Conservation (phyloP, 768 basidiomycete species). For the Amanita jacksonii region DNA sequence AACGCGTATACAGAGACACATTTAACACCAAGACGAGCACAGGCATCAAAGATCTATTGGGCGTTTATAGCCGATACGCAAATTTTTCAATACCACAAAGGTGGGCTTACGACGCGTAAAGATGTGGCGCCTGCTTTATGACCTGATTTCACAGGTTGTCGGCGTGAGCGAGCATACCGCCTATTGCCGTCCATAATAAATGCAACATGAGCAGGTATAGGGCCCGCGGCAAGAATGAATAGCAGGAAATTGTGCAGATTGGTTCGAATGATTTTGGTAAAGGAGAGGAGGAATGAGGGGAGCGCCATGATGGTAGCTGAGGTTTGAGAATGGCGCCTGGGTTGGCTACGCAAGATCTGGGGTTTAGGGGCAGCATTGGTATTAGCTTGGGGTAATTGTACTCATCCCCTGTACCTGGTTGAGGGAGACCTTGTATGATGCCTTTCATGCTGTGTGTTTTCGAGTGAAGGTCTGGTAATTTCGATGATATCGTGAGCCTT, state of each 20-base stretch:
- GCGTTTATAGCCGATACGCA: no score
- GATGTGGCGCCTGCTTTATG: conserved; percentile 80
- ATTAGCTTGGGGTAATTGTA: conserved; percentile 69
- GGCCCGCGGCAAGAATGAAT: conserved; percentile 65
- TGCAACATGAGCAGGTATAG: conserved; percentile 82
- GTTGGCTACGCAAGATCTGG: background rate
- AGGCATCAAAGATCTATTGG: conserved; percentile 88
- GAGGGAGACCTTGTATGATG: conserved; percentile 85
- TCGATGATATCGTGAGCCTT: conserved; percentile 92
- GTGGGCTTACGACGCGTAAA: conserved; percentile 55
- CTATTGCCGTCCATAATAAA: conserved; percentile 99
- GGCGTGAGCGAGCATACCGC: conserved; percentile 68
- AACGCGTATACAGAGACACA: conserved; percentile 96
- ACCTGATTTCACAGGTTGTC: conserved; percentile 60
- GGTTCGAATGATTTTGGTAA: background rate
- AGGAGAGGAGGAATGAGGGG: conserved; percentile 1
- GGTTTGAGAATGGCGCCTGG: background rate
- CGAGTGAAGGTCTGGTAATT: conserved; percentile 59
- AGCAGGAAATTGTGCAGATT: conserved; percentile 41
- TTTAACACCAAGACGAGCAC: conserved; percentile 65
- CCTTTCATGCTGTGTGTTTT: conserved; percentile 91
- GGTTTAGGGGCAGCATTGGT: no score
- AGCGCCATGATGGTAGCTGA: no score
- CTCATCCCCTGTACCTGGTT: conserved; percentile 84
- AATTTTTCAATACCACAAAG: no score